phyloP scores from a whole-genome alignment of 371 early-diverging fungal genomes.

The Rhizopus stolonifer region DNA sequence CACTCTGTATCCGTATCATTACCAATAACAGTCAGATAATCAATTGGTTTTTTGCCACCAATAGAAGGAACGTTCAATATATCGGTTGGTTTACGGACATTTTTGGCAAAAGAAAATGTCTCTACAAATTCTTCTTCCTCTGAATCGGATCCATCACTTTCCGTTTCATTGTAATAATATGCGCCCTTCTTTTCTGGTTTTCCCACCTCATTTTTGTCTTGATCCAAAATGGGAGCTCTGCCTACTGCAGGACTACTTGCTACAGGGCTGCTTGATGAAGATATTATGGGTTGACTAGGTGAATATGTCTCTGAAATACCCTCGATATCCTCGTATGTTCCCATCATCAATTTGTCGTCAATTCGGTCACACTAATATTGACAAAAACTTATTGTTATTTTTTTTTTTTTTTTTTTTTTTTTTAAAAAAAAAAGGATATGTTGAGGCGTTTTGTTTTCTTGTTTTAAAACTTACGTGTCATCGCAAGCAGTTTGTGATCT shows the following conservation, averaged over 20 bases:
- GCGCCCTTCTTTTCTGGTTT: not conserved
- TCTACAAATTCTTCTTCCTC: constrained; percentile 19
- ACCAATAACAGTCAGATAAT: constrained; percentile 24
- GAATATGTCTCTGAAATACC: not conserved
- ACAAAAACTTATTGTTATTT: not conserved
- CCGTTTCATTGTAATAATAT: constrained; percentile 17
- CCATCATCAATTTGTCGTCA: constrained; percentile 8
- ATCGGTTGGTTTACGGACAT: constrained; percentile 17
- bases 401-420: not conserved
- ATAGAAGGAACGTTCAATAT: constrained; percentile 13
- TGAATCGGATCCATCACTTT: constrained; percentile 20
- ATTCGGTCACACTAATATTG: not conserved
- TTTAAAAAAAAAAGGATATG: too few relatives aligned
- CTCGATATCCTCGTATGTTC: constrained; percentile 13
- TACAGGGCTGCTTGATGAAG: not conserved
- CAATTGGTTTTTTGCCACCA: constrained; percentile 9
- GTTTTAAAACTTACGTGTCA: constrained; percentile 10
- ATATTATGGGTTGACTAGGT: not conserved
- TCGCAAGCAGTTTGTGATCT: constrained; percentile 21
- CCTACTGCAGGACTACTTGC: not conserved
- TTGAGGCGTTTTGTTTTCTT: too few relatives aligned
- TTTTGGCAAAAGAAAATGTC: constrained; percentile 29
- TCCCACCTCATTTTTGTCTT: not conserved
- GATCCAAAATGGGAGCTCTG: constrained; percentile 10
- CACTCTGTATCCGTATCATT: constrained; percentile 29